Evolutionary conservation across 306 rosid species (phyloP).

Genomic region (Styphnolobium japonicum): DNA sequence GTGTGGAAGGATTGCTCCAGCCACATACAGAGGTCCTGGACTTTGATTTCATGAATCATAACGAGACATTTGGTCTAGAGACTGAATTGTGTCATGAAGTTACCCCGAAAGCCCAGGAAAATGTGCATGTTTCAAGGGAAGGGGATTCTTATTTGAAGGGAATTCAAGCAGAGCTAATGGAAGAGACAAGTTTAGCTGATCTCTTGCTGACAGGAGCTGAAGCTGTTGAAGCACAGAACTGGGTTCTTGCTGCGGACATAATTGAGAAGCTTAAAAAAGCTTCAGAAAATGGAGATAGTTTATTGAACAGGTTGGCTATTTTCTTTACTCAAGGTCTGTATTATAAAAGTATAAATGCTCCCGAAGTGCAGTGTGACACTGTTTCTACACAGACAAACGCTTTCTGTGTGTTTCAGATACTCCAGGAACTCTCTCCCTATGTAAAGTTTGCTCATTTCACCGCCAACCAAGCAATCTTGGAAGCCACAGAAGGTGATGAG

Average conservation of each 20-base stretch:
- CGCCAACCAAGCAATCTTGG: constrained; percentile 72
- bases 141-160: constrained; percentile 24
- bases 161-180: constrained; percentile 63
- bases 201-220: constrained; percentile 68
- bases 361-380: constrained; percentile 21
- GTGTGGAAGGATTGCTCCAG: constrained; percentile 32
- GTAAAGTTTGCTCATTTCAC: constrained; percentile 69
- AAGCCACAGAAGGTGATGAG: constrained; percentile 44
- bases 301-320: constrained; percentile 51
- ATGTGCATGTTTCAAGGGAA: constrained; percentile 15
- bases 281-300: constrained; percentile 28
- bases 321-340: constrained; percentile 55
- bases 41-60: constrained; percentile 12
- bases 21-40: constrained; percentile 21
- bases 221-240: constrained; percentile 63
- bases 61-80: not conserved
- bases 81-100: constrained; percentile 1
- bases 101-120: not conserved
- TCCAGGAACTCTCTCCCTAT: constrained; percentile 66
- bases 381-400: constrained; percentile 25
- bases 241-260: constrained; percentile 36
- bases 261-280: constrained; percentile 39
- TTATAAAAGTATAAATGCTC: constrained; percentile 25
- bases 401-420: constrained; percentile 47
- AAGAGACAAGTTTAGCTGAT: constrained; percentile 55